Evolutionary conservation across 169 alveolate genomes (phyloP).

Genomic region (Plasmodium falciparum): DNA sequence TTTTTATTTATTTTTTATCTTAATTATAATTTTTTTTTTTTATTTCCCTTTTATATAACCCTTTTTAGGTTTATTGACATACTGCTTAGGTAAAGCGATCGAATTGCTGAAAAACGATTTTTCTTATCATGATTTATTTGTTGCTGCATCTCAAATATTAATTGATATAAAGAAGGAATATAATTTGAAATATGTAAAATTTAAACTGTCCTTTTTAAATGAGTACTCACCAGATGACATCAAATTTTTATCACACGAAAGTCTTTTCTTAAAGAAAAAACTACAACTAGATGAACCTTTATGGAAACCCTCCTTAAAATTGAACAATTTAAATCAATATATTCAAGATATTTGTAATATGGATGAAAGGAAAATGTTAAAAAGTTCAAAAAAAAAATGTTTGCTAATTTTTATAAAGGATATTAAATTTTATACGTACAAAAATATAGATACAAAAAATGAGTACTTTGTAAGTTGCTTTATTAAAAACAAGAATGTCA

Average conservation of each 20-base stretch:
- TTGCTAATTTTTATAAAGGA: conserved; percentile 56
- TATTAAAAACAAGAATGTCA: conserved; percentile 16
- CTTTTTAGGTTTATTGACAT: conserved; percentile 56
- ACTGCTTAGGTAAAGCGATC: conserved; percentile 59
- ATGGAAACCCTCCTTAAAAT: conserved; percentile 67
- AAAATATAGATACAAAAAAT: conserved; percentile 17
- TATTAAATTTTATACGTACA: conserved; percentile 17
- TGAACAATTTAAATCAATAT: conserved; percentile 23
- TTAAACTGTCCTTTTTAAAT: conserved; percentile 63
- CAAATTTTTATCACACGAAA: conserved; percentile 73
- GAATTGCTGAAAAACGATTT: conserved; percentile 28
- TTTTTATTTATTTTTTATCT: neutral
- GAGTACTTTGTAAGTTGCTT: conserved; percentile 64
- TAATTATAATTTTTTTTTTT: neutral
- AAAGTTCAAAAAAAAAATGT: conserved; percentile 15
- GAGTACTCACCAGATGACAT: conserved; percentile 75
- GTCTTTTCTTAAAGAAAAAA: conserved; percentile 52
- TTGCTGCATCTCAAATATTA: conserved; percentile 48
- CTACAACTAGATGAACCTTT: conserved; percentile 40
- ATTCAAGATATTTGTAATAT: conserved; percentile 22
- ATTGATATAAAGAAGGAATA: conserved; percentile 49
- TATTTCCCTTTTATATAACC: neutral
- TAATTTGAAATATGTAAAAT: conserved; percentile 53
- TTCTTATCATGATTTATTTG: conserved; percentile 69
- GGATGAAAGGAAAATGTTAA: conserved; percentile 11